Evolutionary conservation across 768 basidiomycete species (phyloP), one percentile per base, ranked within the genome.

Genomic region (Tylopilus rubrobrunneus): DNA sequence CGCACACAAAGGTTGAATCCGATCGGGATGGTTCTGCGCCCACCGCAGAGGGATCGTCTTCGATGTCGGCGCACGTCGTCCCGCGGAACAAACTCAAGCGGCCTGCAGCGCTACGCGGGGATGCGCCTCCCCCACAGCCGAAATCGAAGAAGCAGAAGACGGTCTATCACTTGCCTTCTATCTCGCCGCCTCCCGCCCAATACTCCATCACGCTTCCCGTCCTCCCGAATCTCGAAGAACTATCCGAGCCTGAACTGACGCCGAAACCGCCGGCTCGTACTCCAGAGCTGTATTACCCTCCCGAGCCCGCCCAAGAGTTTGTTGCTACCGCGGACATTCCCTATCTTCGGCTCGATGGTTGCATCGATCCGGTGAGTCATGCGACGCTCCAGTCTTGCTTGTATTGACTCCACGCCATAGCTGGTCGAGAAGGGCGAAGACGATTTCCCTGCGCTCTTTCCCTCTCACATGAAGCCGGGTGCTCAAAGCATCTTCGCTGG

Each of bases 271-370:
- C 34, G 31, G 36, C n/a, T 15, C 43, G 25, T n/a, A 62, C 68
- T 29, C 60, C 69, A n/a, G 64, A 62, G 37, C 31, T 61, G 8
- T 36, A 53, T 48, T 57, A 58, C 49, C 59, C 59, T 2, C 27
- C 23, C 31, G 31, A 6, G 48, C 47, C 7, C 15, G 17, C 48
- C 15, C 56, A 56, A 9, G 62, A 47, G 7, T 76, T 75, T 36
- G 65, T 76, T 11, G 47, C 68, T 8, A 76, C 67, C 15, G 56
- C 63, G 6, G 67, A 73, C 2, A 76, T 76, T 42, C 74, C 73
- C 7, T 48, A 60, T 49, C 61, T 75, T 36, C 62, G 66, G 39
- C 67, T 75, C 15, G 65, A 70, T 51, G 29, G 37, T 15, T 46
- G 27, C 37, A n/a, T 34, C 44, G 41, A 50, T 46, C 10, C 45